These are phyloP conservation scores for Rhynchosporium agropyri DNA, from an alignment of 2,329 filamentous ascomycete species.

Conservation along the genomic window DNA sequence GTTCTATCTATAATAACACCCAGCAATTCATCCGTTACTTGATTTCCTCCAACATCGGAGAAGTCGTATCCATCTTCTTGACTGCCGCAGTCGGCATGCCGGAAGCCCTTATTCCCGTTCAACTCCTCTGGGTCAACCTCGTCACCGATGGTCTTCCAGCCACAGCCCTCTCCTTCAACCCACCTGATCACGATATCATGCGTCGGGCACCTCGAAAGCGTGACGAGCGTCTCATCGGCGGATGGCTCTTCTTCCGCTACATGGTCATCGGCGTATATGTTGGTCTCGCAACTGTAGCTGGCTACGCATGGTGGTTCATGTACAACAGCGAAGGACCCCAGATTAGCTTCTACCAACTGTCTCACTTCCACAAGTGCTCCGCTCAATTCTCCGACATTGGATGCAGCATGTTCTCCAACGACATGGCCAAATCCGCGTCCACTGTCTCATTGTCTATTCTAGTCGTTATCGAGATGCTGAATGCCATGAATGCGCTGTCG, in stretches of 20 bases:
- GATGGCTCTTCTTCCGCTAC: conserved; percentile 98
- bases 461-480: conserved; percentile 99
- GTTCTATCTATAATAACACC: conserved; percentile 99
- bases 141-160: conserved; percentile 97
- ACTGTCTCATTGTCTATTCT: conserved; percentile 90
- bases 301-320: conserved; percentile 99
- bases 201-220: conserved; percentile 86
- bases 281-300: conserved; percentile 89
- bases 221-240: conserved; percentile 87
- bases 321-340: conserved; percentile 88
- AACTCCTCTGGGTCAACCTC: conserved; percentile 97
- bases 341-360: conserved; percentile 85
- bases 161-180: conserved; percentile 96
- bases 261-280: conserved; percentile 96
- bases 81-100: conserved; percentile 97
- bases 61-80: conserved; percentile 98
- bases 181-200: conserved; percentile 98
- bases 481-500: conserved; percentile 96
- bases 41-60: conserved; percentile 98
- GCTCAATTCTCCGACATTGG: conserved; percentile 84
- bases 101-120: conserved; percentile 93
- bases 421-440: conserved; percentile 85
- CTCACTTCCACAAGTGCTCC: conserved; percentile 93
- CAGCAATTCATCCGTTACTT: conserved; percentile 99
- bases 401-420: conserved; percentile 87